Conservation (phyloP, 495 filamentous ascomycete species). For the Tuber melanosporum region DNA sequence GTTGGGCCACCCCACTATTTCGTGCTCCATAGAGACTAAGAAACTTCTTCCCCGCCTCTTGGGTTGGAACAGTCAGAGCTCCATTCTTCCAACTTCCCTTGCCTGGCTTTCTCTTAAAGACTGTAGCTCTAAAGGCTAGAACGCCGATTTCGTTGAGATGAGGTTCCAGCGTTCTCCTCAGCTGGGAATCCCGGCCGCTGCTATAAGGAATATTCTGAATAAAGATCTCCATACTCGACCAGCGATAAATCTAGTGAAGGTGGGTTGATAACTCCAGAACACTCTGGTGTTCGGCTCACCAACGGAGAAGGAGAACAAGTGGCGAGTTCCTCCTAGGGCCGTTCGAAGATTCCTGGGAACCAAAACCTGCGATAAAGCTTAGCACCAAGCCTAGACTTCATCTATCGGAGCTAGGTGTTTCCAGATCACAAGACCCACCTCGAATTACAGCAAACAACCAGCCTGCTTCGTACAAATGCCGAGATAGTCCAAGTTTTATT, state of each 20-base stretch:
- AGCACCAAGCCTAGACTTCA: background rate
- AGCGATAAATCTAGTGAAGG: background rate
- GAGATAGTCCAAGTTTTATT: background rate
- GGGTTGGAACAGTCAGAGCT: conserved; percentile 44
- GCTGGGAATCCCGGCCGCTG: conserved; percentile 31
- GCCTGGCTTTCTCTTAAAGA: conserved; percentile 28
- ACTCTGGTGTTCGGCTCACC: background rate
- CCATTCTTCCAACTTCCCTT: conserved; percentile 27
- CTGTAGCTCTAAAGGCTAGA: conserved; percentile 42
- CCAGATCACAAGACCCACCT: background rate
- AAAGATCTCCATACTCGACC: conserved; percentile 45
- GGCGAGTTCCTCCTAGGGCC: background rate
- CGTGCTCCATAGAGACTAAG: conserved; percentile 30
- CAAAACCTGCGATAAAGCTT: background rate
- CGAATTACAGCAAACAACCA: background rate
- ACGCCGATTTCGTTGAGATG: conserved; percentile 42
- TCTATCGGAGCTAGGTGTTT: background rate
- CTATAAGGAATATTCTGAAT: conserved; percentile 45
- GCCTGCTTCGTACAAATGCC: background rate
- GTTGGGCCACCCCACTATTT: background rate
- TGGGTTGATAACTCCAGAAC: background rate
- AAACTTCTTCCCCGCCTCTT: conserved; percentile 44
- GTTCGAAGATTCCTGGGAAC: background rate
- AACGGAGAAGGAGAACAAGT: background rate
- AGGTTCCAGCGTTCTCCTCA: conserved; percentile 43